Evolutionary conservation across 805 yeast species (phyloP), one percentile per base, ranked within the genome.

Genomic region (Priceomyces fermenticarens): DNA sequence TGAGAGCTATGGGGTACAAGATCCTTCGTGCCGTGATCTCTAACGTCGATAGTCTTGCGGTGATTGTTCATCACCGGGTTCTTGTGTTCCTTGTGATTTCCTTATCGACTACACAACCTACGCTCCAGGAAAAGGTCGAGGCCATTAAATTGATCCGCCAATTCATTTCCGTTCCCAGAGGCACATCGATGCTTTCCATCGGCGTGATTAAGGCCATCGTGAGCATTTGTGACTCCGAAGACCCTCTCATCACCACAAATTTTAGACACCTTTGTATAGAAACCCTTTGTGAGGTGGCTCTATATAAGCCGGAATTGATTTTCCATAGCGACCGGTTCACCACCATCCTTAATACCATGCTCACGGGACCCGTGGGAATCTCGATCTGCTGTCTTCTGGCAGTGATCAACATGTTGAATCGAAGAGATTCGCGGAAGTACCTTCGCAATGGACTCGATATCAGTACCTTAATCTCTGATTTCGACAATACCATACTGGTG

Each of bases 1-100:
- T 87, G 1, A 72, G 83, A 6, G 85, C 90, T 0, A 75, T 88
- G 2, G 96, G 90, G 0, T 88, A 81, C 58, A 69, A 95, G 37
- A 72, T 88, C 1, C 73, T 88, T 15, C 67, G 97, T 12, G 75
- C 84, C 47, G 67, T 86, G 12, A 66, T 85, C 13, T 73, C 75
- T 27, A 77, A 77, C 44, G 55, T 68, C 10, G 75, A 74, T 5
- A 77, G 89, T 2, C 54, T 88, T 4, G 59, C 65, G n/a, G 60
- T 72, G 2, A 63, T 89, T 46, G 64, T 78, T 7, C 68, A 72
- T 10, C 62, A 79, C 27, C 76, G 81, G 42, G 55, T 87, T 3
- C 87, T 88, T 42, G 70, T 78, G 2, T 78, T 83, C 45, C 57
- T 88, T 4, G 77, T 86, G 2, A 69, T 80, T 11, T 73, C 95